Conservation (phyloP, 2,329 filamentous ascomycete species). For the Fusarium nodosum region DNA sequence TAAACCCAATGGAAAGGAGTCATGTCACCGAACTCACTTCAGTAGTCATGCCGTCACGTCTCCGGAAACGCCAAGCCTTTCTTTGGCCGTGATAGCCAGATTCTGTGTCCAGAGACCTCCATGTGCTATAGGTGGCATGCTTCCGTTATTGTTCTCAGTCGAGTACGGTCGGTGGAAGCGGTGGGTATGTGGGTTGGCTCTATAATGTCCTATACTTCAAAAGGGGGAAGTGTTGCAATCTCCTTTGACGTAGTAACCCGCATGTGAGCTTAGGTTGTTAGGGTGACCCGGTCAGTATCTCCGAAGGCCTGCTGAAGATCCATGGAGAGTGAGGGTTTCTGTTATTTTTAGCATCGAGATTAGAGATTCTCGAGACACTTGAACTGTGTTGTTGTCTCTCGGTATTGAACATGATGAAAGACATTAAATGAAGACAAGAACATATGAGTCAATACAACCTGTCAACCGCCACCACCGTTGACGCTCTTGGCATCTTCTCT, state of each 20-base stretch:
- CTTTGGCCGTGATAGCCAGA: constrained; percentile 29
- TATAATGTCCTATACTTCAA: constrained; percentile 21
- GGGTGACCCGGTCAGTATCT: constrained; percentile 20
- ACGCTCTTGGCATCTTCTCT: constrained; percentile 2
- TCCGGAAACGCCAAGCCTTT: constrained; percentile 23
- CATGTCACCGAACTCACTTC: constrained; percentile 23
- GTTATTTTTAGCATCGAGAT: constrained; percentile 38
- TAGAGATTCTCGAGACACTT: not conserved
- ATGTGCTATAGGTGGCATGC: constrained; percentile 28
- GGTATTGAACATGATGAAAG: not conserved
- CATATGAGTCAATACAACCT: not conserved
- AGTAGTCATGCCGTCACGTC: constrained; percentile 33
- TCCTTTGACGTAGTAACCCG: constrained; percentile 41
- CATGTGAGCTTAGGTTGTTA: constrained; percentile 18
- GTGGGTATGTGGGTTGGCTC: constrained; percentile 37
- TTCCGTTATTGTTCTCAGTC: constrained; percentile 23
- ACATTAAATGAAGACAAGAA: not conserved
- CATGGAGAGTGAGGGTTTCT: constrained; percentile 22
- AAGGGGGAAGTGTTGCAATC: constrained; percentile 37
- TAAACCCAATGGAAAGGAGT: no score
- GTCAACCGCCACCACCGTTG: not conserved
- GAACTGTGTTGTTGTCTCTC: not conserved
- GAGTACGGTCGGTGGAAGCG: constrained; percentile 41
- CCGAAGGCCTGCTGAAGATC: constrained; percentile 33
- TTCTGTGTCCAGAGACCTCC: constrained; percentile 15